Base-by-base conservation (phyloP, 306 rosid species). In the Cucurbita ficifolia region DNA sequence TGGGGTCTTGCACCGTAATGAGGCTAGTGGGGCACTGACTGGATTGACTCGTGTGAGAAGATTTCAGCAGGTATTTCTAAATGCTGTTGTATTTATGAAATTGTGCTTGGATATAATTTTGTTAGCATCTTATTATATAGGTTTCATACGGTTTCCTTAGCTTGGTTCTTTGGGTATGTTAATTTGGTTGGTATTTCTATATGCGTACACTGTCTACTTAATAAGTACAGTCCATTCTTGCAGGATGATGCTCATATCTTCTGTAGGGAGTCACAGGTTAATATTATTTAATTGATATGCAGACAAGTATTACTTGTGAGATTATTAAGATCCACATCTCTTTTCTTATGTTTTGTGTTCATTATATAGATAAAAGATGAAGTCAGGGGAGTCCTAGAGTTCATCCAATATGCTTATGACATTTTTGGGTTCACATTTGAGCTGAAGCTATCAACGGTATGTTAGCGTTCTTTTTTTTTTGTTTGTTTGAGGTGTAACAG, bases 191-290 rank as follows among this genome's bases (percentile, higher is more conserved):
- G 13, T 58, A 6, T 70, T 40, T 29, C 33, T 67, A 21, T 53
- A 76, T 72, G 40, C 54, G 6, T n/a, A 10, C 1, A 29, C 50
- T 3, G 1, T 2, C 68, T 69, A 76, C 75, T 90, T 75, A 86
- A 73, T 57, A 45, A 12, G 45, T 21, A 2, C 33, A 29, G 33
- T 83, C 69, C 80, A 61, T 45, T 59, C 53, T 65, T 49, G 19
- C 92, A 93, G 97, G 98, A 93, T 76, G 98, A 93, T 84, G 96
- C 97, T 68, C 97, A 93, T 75, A 93, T 93, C 79, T 93, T 93
- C 85, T 93, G 97, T 81, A 85, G 87, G 86, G 96, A 89, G 79
- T 90, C 96, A 52, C 98, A 93, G 90, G 98, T 93, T 75, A 62
- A 83, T 76, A 72, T 21, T 50, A 79, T 78, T 76, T 55, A 58